Percentiles rank a stretch among this genome's conserved stretches.
phyloP scores from a whole-genome alignment of 2,329 filamentous ascomycete species.

The Aspergillus bombycis region DNA sequence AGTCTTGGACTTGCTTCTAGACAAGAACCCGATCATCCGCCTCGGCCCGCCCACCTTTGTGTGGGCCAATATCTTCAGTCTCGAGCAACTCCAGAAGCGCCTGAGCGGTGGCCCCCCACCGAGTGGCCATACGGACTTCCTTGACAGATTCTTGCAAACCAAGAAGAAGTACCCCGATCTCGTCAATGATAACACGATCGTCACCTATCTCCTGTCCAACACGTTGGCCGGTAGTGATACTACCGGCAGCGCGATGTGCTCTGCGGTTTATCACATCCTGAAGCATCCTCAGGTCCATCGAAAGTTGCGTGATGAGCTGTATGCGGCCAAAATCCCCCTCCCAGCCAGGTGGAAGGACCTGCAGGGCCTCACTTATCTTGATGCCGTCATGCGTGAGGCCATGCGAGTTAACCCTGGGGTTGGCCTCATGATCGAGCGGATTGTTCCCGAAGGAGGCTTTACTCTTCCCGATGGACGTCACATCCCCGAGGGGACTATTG shows the following conservation, averaged over 20 bases:
- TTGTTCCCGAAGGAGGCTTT: slow-evolving; percentile 27
- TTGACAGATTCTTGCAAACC: slow-evolving; percentile 35
- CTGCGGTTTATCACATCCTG: slow-evolving; percentile 37
- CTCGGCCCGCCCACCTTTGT: slow-evolving; percentile 25
- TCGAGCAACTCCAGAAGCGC: background rate
- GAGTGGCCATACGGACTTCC: slow-evolving; percentile 16
- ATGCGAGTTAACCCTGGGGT: slow-evolving; percentile 30
- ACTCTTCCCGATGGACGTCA: slow-evolving; percentile 25
- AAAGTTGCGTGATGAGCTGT: slow-evolving; percentile 12
- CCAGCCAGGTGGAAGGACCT: slow-evolving; percentile 31
- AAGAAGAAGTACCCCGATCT: slow-evolving; percentile 25
- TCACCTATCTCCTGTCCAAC: slow-evolving; percentile 33
- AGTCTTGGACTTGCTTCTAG: slow-evolving; percentile 22
- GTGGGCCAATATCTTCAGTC: background rate
- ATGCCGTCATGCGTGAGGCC: slow-evolving; percentile 34
- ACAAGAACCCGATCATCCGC: slow-evolving; percentile 27
- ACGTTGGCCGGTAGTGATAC: slow-evolving; percentile 41
- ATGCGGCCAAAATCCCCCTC: slow-evolving; percentile 35
- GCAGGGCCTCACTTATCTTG: slow-evolving; percentile 33
- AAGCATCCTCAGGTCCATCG: slow-evolving; percentile 17
- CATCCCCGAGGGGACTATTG: slow-evolving; percentile 31
- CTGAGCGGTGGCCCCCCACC: background rate
- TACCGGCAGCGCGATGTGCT: slow-evolving; percentile 35
- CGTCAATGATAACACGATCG: slow-evolving; percentile 30
- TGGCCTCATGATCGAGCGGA: slow-evolving; percentile 27